Percentiles rank a stretch among this genome's conserved stretches.
Evolutionary conservation across 108 stramenopile genomes (phyloP).

Genomic region (Skeletonema grethae): DNA sequence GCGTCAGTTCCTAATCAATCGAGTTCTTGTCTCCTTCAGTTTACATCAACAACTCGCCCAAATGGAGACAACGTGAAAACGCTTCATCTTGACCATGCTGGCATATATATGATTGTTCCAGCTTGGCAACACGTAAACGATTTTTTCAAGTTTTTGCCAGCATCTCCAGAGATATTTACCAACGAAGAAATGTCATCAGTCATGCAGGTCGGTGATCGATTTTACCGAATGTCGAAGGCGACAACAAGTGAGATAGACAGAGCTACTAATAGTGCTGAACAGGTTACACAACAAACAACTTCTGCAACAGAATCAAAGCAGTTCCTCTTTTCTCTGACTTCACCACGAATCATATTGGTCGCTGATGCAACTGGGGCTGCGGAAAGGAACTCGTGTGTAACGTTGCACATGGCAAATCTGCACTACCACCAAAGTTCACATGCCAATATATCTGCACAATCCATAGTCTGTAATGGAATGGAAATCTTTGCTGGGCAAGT

Average conservation of each 20-base stretch:
- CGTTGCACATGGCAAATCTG: slow-evolving; percentile 53
- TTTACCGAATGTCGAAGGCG: slow-evolving; percentile 45
- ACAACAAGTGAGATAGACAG: neutral
- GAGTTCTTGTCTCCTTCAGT: slow-evolving; percentile 7
- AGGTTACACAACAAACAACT: neutral
- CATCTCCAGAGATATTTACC: slow-evolving; percentile 45
- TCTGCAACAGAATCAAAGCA: slow-evolving; percentile 33
- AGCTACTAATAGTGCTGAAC: slow-evolving; percentile 14
- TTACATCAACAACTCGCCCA: slow-evolving; percentile 59
- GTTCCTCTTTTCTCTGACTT: slow-evolving; percentile 54
- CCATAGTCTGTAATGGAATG: slow-evolving; percentile 20
- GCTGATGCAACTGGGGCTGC: slow-evolving; percentile 6
- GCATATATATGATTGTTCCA: slow-evolving; percentile 61
- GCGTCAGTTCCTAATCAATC: neutral
- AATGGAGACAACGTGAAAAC: slow-evolving; percentile 57
- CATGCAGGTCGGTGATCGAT: slow-evolving; percentile 79
- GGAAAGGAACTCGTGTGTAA: slow-evolving; percentile 23
- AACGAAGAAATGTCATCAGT: slow-evolving; percentile 38
- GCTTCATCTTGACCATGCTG: slow-evolving; percentile 54
- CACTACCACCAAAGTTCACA: slow-evolving; percentile 52
- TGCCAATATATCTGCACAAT: neutral
- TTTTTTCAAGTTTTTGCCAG: slow-evolving; percentile 59
- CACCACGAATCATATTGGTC: slow-evolving; percentile 57
- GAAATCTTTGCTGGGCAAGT: slow-evolving; percentile 27
- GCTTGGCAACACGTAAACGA: slow-evolving; percentile 50